Evolutionary conservation across 352 stramenopile species (phyloP), one percentile per base, ranked within the genome.

Genomic region (Pythium rhizo-oryzae): DNA sequence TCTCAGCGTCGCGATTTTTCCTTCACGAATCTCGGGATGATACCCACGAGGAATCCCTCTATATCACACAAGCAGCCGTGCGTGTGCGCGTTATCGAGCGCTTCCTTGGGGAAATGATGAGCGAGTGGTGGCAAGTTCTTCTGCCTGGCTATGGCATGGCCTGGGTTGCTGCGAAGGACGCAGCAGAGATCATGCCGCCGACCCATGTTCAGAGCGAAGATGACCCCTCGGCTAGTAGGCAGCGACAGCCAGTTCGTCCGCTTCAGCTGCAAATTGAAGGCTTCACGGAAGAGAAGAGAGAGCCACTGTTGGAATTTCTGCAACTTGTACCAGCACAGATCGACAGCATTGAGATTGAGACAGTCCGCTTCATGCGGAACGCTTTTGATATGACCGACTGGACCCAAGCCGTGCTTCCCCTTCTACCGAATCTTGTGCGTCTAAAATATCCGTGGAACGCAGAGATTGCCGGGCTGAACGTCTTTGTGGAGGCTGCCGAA

Each of bases 381-480:
- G 21, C 7, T n/a, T 55, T 59, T 30, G 52, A 59, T 19, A 59
- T 59, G 52, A 59, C 52, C 30, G 52, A 59, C 30, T 59, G 52
- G 52, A 39, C 19, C 7, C 18, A 9, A 25, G 18, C 18, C 21
- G 18, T 59, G 52, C 52, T 46, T 25, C 52, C 19, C 9, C 13
- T 25, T 59, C 44, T 16, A 19, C 28, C 52, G 7, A 12, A 46
- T 18, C 30, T 59, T 9, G 33, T 30, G 30, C 19, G 30, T 7
- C 8, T 59, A 16, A 21, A 46, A 19, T 28, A 46, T 3, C 52
- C 52, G 24, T 28, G 13, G 52, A 59, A 47, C 0, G 52, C 52
- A 21, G 52, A 46, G 19, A 46, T 46, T 21, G 8, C 13, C 1
- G 13, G 25, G 19, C 30, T 59, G 30, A 18, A 11, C 18, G 16